Conservation (phyloP, 164 flowering plant genomes). For the Aristolochia contorta region DNA sequence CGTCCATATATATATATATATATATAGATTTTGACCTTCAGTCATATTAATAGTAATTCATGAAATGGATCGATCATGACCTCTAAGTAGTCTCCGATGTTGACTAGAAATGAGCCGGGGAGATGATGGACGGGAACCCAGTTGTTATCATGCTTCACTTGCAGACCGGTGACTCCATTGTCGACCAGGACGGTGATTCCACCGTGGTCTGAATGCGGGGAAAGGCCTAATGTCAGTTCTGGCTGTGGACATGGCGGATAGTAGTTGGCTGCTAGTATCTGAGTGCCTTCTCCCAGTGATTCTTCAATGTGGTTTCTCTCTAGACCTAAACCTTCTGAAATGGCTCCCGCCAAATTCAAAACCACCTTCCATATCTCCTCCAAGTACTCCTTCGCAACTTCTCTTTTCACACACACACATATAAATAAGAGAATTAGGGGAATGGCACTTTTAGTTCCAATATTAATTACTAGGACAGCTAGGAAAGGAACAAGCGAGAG, state of each 20-base stretch:
- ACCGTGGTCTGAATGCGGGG: conserved; percentile 27
- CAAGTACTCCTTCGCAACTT: conserved; percentile 19
- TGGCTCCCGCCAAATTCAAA: conserved; percentile 10
- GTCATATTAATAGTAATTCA: no score
- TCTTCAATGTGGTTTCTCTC: conserved; percentile 14
- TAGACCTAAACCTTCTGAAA: conserved; percentile 21
- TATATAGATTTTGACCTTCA: no score
- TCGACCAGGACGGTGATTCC: conserved; percentile 20
- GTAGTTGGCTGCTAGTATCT: conserved; percentile 23
- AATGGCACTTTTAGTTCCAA: no score
- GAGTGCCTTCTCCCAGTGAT: conserved; percentile 18
- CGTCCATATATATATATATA: no score
- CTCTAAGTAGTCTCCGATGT: conserved; percentile 26
- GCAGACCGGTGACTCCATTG: conserved; percentile 22
- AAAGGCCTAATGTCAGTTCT: conserved; percentile 16
- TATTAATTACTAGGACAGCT: no score
- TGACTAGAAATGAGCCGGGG: conserved; percentile 20
- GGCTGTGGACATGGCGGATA: conserved; percentile 28
- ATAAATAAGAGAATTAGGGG: no score
- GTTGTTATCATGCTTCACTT: conserved; percentile 12
- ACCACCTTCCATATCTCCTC: conserved; percentile 19
- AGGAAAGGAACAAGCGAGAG: no score
- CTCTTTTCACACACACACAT: conserved; percentile 6
- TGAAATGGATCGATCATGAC: conserved; percentile 2
- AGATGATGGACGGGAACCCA: conserved; percentile 14